Percentiles rank a stretch among this genome's conserved stretches.
Conservation (phyloP, 2,329 filamentous ascomycete species). For the Pyricularia pennisetigena region DNA sequence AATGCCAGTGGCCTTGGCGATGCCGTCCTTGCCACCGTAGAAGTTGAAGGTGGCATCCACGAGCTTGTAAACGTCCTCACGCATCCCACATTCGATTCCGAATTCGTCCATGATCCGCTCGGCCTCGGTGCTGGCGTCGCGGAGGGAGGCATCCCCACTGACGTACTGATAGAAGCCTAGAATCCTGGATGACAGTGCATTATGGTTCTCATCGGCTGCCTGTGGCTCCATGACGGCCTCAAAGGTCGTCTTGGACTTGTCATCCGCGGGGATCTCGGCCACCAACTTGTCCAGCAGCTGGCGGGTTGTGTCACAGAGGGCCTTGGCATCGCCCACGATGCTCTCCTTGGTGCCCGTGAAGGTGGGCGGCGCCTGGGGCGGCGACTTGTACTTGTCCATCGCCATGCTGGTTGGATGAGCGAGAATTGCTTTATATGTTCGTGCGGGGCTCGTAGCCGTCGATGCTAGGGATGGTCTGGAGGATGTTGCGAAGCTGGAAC, state of each 20-base stretch:
- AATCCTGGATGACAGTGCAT: conserved; percentile 51
- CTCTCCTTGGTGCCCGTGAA: conserved; percentile 66
- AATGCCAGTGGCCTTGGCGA: conserved; percentile 42
- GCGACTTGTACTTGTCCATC: conserved; percentile 56
- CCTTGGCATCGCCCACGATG: conserved; percentile 57
- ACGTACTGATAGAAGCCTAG: conserved; percentile 76
- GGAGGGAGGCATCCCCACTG: conserved; percentile 55
- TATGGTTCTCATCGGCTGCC: conserved; percentile 60
- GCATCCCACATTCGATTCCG: conserved; percentile 68
- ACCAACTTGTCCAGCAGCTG: conserved; percentile 58
- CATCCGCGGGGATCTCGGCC: conserved; percentile 41
- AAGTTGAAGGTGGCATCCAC: conserved; percentile 49
- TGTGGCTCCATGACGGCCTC: conserved; percentile 53
- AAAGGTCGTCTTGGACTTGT: conserved; percentile 42
- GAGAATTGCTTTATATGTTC: conserved; percentile 21
- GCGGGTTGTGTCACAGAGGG: conserved; percentile 53
- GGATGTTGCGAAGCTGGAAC: not conserved
- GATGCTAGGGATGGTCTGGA: conserved; percentile 8
- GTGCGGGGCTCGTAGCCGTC: conserved; percentile 21
- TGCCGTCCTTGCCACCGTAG: conserved; percentile 28
- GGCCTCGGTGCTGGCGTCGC: conserved; percentile 67
- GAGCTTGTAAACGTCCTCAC: conserved; percentile 67
- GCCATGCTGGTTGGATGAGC: conserved; percentile 50
- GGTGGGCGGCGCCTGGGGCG: conserved; percentile 67
- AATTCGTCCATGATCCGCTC: conserved; percentile 71